Percentiles rank a stretch among this genome's conserved stretches.
phyloP scores from a whole-genome alignment of 2,329 filamentous ascomycete species.

The Phialophora verrucosa region DNA sequence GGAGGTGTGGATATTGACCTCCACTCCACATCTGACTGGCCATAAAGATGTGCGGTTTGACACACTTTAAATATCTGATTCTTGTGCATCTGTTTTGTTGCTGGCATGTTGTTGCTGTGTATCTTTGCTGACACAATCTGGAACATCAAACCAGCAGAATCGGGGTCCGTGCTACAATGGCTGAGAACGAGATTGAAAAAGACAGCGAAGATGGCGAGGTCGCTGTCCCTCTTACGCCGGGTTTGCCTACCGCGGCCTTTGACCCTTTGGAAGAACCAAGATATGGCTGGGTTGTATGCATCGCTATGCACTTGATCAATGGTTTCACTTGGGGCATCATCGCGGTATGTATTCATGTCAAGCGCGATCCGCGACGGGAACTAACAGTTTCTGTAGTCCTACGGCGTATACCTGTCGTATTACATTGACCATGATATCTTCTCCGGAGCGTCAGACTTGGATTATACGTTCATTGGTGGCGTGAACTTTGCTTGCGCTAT shows the following conservation, averaged over 20 bases:
- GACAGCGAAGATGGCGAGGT: slow-evolving; percentile 13
- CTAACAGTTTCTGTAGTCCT: slow-evolving; percentile 39
- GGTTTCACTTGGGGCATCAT: slow-evolving; percentile 45
- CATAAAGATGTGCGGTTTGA: not conserved
- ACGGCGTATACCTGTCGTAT: slow-evolving; percentile 53
- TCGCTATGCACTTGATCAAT: slow-evolving; percentile 42
- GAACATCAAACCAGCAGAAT: not conserved
- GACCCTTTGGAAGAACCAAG: slow-evolving; percentile 36
- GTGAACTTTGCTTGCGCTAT: slow-evolving; percentile 41
- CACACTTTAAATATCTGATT: not conserved
- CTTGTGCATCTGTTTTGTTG: not conserved
- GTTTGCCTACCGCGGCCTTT: slow-evolving; percentile 4
- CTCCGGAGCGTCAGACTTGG: slow-evolving; percentile 37
- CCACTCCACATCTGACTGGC: slow-evolving; percentile 13
- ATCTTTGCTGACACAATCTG: not conserved
- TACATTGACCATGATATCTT: slow-evolving; percentile 47
- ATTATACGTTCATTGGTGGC: slow-evolving; percentile 45
- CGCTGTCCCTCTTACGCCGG: slow-evolving; percentile 23
- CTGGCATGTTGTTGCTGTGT: not conserved
- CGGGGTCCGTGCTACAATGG: slow-evolving; percentile 1
- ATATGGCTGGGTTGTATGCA: slow-evolving; percentile 45
- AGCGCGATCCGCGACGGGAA: not conserved
- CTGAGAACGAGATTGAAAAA: slow-evolving; percentile 16
- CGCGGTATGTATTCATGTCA: slow-evolving; percentile 29
- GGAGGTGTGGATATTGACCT: slow-evolving; percentile 8